Percentiles rank a stretch among this genome's conserved stretches.
Evolutionary conservation across 345 rosid species (phyloP).

Genomic region (Diplotaxis tenuifolia): DNA sequence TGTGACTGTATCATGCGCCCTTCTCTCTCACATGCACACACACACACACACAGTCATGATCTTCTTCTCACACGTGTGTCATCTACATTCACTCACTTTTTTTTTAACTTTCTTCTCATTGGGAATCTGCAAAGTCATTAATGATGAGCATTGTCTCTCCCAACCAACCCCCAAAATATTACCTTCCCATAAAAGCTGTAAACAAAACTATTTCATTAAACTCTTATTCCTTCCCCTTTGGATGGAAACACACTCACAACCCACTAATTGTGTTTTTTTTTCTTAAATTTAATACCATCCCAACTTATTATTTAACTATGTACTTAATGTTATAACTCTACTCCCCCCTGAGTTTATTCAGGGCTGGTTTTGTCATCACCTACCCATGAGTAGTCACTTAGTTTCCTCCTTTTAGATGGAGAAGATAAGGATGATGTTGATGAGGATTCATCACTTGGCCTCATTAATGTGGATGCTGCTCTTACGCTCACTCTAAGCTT

Average conservation of each 20-base stretch:
- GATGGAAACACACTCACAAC: constrained; percentile 20
- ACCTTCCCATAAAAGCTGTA: constrained; percentile 24
- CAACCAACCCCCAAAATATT: constrained; percentile 39
- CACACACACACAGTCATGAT: constrained; percentile 17
- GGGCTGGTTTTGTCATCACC: constrained; percentile 38
- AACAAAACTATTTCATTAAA: constrained; percentile 30
- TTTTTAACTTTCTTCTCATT: constrained; percentile 41
- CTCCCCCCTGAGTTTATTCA: neutral
- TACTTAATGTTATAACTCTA: constrained; percentile 39
- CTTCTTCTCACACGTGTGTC: constrained; percentile 27
- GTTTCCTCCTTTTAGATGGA: constrained; percentile 65
- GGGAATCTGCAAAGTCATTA: constrained; percentile 86
- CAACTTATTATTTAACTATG: constrained; percentile 26
- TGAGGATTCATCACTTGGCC: constrained; percentile 41
- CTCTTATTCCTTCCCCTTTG: constrained; percentile 26
- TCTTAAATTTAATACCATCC: constrained; percentile 15
- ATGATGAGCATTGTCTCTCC: constrained; percentile 52
- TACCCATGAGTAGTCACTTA: constrained; percentile 62
- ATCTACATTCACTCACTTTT: constrained; percentile 2
- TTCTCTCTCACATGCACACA: constrained; percentile 11
- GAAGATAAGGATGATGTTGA: constrained; percentile 44
- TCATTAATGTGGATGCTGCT: constrained; percentile 43
- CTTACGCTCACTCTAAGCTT: constrained; percentile 66
- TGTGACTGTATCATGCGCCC: constrained; percentile 11
- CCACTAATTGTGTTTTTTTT: neutral